These are phyloP conservation scores for Paecilomyces dactylethromorphus DNA, from an alignment of 2,329 filamentous ascomycete species.

Conservation along the genomic window DNA sequence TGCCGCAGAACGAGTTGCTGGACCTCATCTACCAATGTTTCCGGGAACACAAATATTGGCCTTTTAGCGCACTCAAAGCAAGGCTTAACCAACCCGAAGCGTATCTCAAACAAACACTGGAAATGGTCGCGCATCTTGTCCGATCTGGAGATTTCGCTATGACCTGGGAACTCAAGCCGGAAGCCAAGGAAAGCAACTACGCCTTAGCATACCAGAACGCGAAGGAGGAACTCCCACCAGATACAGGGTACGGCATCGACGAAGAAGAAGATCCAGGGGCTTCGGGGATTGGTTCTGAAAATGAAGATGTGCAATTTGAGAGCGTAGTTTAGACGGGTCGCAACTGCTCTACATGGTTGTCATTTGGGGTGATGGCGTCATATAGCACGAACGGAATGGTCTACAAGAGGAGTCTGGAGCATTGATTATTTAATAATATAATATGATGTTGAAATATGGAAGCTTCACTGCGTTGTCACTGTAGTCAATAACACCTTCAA, in stretches of 20 bases:
- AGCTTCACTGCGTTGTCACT: neutral
- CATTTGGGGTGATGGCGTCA: slow-evolving; percentile 6
- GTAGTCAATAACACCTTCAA: neutral
- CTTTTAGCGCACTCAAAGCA: slow-evolving; percentile 77
- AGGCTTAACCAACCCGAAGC: slow-evolving; percentile 79
- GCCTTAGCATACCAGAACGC: slow-evolving; percentile 37
- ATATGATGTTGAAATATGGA: neutral
- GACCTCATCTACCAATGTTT: slow-evolving; percentile 81
- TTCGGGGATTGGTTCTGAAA: slow-evolving; percentile 51
- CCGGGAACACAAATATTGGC: slow-evolving; percentile 83
- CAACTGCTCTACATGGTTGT: slow-evolving; percentile 5
- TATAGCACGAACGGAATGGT: neutral
- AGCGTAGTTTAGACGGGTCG: slow-evolving; percentile 51
- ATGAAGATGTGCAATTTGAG: slow-evolving; percentile 70
- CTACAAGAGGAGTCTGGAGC: neutral
- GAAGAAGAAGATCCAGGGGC: slow-evolving; percentile 49
- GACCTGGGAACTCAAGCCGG: slow-evolving; percentile 72
- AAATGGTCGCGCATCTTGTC: slow-evolving; percentile 74
- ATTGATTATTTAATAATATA: neutral
- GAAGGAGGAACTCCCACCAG: slow-evolving; percentile 46
- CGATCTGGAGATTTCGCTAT: slow-evolving; percentile 80
- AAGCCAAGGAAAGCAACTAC: slow-evolving; percentile 54
- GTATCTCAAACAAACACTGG: slow-evolving; percentile 80
- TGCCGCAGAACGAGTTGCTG: slow-evolving; percentile 79
- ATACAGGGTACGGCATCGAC: slow-evolving; percentile 41